Conservation (phyloP, 176 grass and related monocot genomes). For the Alloteropsis semialata region DNA sequence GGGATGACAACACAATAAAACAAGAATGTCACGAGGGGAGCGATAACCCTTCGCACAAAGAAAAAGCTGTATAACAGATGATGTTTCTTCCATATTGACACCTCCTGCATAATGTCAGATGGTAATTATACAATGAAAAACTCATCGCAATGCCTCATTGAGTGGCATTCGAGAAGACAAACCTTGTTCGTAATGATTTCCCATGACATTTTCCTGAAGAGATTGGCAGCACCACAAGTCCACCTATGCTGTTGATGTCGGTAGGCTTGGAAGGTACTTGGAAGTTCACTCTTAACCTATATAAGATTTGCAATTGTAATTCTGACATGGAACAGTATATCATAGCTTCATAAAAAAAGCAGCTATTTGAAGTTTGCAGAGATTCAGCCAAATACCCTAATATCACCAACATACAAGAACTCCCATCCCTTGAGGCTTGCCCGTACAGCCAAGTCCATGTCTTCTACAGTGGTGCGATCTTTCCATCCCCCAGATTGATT, state of each 20-base stretch:
- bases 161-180: not conserved
- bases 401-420: constrained; percentile 89
- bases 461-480: constrained; percentile 91
- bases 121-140: not conserved
- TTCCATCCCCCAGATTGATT: constrained; percentile 92
- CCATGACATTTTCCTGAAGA: constrained; percentile 93
- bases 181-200: constrained; percentile 73
- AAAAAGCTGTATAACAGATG: constrained; percentile 93
- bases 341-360: constrained; percentile 7
- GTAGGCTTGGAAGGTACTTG: constrained; percentile 87
- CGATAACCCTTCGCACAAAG: constrained; percentile 78
- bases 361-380: not conserved
- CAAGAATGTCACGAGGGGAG: constrained; percentile 73
- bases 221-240: constrained; percentile 81
- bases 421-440: constrained; percentile 79
- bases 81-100: constrained; percentile 77
- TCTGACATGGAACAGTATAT: not conserved
- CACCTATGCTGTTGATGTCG: constrained; percentile 89
- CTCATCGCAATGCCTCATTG: not conserved
- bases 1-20: constrained; percentile 76
- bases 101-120: constrained; percentile 49
- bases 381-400: constrained; percentile 57
- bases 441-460: constrained; percentile 95
- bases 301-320: constrained; percentile 21
- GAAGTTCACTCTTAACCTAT: constrained; percentile 95